Conservation (phyloP, 257 asterid species). For the Oldenlandia corymbosa region DNA sequence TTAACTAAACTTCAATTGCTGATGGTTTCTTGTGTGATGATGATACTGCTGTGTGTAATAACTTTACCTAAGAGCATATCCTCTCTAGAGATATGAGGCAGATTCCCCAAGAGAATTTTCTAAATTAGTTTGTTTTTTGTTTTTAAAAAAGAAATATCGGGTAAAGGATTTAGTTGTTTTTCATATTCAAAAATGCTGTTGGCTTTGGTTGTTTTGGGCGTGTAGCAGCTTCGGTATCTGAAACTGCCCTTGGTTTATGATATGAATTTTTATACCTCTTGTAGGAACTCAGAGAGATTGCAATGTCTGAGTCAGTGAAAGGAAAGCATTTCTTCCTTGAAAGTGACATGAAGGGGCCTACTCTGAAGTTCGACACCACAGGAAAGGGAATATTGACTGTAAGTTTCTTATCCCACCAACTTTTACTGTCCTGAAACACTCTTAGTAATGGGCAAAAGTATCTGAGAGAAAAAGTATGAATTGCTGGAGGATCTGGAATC, state of each 20-base stretch:
- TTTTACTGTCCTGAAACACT: not conserved
- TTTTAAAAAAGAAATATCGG: too few relatives aligned
- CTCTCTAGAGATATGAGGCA: too few relatives aligned
- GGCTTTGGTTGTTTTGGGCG: too few relatives aligned
- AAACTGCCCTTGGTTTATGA: too few relatives aligned
- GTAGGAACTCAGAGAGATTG: constrained; percentile 74
- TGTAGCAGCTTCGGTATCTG: too few relatives aligned
- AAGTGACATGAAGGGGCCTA: constrained; percentile 83
- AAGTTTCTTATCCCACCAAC: constrained; percentile 35
- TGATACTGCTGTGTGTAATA: not conserved
- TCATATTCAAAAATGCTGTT: too few relatives aligned
- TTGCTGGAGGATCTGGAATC: not conserved
- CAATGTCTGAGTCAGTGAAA: constrained; percentile 54
- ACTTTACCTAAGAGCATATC: not conserved
- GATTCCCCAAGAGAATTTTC: too few relatives aligned
- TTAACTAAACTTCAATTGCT: not conserved
- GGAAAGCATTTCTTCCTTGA: constrained; percentile 90
- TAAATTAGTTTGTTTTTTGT: too few relatives aligned
- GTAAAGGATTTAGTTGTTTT: too few relatives aligned
- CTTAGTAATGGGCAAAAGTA: not conserved
- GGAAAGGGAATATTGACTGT: constrained; percentile 90
- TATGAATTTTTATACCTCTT: constrained; percentile 15
- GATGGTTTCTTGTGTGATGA: not conserved
- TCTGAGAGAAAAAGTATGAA: not conserved
- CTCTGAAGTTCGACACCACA: constrained; percentile 79